Evolutionary conservation across 1,284 basidiomycete species (phyloP).

Genomic region (Irpex sp.): DNA sequence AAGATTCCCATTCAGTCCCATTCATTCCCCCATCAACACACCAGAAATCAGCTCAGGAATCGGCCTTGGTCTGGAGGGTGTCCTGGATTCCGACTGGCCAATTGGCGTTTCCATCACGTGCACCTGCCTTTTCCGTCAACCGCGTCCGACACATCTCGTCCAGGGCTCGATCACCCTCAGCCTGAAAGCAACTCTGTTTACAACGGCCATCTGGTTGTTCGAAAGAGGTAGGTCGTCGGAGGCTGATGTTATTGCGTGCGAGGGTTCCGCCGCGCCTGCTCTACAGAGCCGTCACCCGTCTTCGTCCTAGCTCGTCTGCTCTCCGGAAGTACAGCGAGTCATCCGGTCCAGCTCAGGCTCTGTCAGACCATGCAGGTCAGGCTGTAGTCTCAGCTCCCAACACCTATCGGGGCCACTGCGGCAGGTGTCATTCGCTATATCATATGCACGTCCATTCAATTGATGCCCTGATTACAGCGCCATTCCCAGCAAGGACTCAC

Average conservation of each 20-base stretch:
- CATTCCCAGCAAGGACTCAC: constrained; percentile 64
- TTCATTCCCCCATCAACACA: neutral
- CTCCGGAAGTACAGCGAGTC: neutral
- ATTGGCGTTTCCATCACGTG: neutral
- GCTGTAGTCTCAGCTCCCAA: neutral
- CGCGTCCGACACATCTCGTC: neutral
- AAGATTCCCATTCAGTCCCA: neutral
- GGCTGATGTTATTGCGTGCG: neutral
- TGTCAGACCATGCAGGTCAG: neutral
- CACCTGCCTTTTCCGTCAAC: neutral
- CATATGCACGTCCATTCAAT: neutral
- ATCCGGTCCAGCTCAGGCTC: neutral
- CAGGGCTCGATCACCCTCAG: neutral
- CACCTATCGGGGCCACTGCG: neutral
- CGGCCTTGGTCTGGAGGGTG: neutral
- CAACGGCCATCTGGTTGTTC: neutral
- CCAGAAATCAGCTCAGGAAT: neutral
- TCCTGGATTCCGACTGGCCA: neutral
- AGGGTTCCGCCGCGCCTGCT: neutral
- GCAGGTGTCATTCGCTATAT: neutral
- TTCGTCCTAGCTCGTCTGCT: neutral
- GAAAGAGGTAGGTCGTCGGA: neutral
- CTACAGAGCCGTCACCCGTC: neutral
- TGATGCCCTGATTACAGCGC: constrained; percentile 35
- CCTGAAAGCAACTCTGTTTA: neutral